Percentiles rank a stretch among this genome's conserved stretches.
Conservation (phyloP, 495 filamentous ascomycete genomes). For the Penicillium riverlandense region DNA sequence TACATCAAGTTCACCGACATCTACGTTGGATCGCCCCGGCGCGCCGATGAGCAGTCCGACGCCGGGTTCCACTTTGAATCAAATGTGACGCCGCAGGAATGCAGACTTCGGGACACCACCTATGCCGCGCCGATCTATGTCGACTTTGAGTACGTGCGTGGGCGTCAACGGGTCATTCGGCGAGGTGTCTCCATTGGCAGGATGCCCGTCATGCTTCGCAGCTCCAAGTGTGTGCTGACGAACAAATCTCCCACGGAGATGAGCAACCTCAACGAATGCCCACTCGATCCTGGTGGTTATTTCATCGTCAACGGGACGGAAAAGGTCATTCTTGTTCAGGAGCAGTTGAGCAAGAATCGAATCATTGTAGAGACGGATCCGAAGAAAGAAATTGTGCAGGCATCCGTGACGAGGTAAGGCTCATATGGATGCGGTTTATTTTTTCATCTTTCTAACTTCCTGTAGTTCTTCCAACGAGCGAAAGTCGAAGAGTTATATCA, state of each 20-base stretch:
- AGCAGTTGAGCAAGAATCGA: slow-evolving; percentile 97
- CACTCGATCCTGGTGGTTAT: slow-evolving; percentile 93
- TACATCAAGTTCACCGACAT: slow-evolving; percentile 88
- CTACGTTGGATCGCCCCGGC: slow-evolving; percentile 69
- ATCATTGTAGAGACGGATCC: slow-evolving; percentile 91
- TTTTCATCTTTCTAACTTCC: not conserved
- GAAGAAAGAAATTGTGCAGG: slow-evolving; percentile 86
- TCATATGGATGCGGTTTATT: not conserved
- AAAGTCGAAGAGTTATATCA: slow-evolving; percentile 93
- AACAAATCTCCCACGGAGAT: slow-evolving; percentile 77
- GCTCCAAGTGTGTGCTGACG: slow-evolving; percentile 79
- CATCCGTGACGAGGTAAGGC: slow-evolving; percentile 74
- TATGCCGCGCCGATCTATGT: slow-evolving; percentile 91
- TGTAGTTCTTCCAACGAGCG: slow-evolving; percentile 87
- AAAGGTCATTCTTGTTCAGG: slow-evolving; percentile 96
- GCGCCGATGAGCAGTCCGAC: slow-evolving; percentile 57
- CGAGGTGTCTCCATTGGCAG: slow-evolving; percentile 74
- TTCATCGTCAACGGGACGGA: slow-evolving; percentile 97
- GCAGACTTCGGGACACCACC: slow-evolving; percentile 87
- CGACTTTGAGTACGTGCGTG: slow-evolving; percentile 78
- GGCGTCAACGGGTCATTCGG: slow-evolving; percentile 59
- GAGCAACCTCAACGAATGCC: slow-evolving; percentile 85
- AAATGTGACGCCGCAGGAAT: slow-evolving; percentile 79
- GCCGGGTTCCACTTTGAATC: slow-evolving; percentile 49
- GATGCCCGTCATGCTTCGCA: slow-evolving; percentile 94